phyloP scores from a whole-genome alignment of 768 basidiomycete genomes.

The Nevesoporus exiguus region DNA sequence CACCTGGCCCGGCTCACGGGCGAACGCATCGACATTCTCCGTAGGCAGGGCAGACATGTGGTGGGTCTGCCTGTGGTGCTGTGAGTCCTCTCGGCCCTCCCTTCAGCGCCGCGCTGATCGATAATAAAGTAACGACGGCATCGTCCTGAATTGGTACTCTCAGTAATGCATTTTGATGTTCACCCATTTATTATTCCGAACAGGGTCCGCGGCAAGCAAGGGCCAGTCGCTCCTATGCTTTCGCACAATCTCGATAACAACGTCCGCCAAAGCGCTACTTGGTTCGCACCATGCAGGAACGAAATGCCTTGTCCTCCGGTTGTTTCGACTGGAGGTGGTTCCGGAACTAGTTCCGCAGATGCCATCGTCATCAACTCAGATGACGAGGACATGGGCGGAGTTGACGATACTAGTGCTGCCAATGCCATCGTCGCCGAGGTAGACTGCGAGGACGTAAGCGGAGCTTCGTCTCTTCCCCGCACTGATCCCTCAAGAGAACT shows the following conservation, averaged over 20 bases:
- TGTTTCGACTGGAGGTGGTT: neutral
- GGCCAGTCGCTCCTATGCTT: neutral
- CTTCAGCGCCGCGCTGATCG: conserved; percentile 5
- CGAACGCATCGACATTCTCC: conserved; percentile 20
- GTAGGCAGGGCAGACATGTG: conserved; percentile 20
- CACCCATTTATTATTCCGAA: conserved; percentile 9
- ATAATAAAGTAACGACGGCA: conserved; percentile 24
- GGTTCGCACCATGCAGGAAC: neutral
- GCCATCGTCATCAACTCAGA: conserved; percentile 25
- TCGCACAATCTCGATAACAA: neutral
- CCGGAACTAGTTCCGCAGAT: conserved; percentile 12
- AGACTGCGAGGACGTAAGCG: conserved; percentile 11
- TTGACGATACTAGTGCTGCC: conserved; percentile 7
- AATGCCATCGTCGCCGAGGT: conserved; percentile 21
- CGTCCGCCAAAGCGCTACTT: neutral
- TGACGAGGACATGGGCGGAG: conserved; percentile 6
- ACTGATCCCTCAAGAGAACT: neutral
- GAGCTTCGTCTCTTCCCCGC: neutral
- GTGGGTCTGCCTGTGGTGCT: conserved; percentile 26
- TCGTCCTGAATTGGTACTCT: conserved; percentile 29
- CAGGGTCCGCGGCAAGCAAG: conserved; percentile 15
- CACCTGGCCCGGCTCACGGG: conserved; percentile 13
- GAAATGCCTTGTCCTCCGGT: neutral
- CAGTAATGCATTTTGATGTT: neutral
- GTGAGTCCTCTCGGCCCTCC: conserved; percentile 15